phyloP scores from a whole-genome alignment of 352 stramenopile genomes.

The Elongisporangium prolatum region DNA sequence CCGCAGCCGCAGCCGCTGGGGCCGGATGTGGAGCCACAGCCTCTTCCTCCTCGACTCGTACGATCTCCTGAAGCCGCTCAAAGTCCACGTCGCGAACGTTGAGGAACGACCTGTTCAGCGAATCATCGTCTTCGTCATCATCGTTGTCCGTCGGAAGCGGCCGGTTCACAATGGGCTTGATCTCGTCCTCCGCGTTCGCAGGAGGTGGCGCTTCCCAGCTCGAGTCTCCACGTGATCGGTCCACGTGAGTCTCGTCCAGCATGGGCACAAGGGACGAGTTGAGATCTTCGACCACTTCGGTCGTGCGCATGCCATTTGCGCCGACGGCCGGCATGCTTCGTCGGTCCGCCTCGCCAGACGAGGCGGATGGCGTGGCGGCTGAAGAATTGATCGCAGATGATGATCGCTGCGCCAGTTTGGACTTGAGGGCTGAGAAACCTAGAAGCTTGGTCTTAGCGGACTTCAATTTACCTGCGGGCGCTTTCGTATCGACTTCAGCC shows the following conservation, averaged over 20 bases:
- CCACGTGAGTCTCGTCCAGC: constrained; percentile 25
- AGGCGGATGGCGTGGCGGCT: neutral
- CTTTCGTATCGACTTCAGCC: neutral
- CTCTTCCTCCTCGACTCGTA: constrained; percentile 9
- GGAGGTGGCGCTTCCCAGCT: constrained; percentile 26
- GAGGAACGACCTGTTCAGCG: constrained; percentile 40
- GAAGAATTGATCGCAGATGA: neutral
- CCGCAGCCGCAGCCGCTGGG: constrained; percentile 3
- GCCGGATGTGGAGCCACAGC: neutral
- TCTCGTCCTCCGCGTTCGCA: constrained; percentile 6
- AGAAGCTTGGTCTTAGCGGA: constrained; percentile 10
- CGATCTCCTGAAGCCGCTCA: constrained; percentile 7
- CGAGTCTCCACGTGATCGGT: constrained; percentile 30
- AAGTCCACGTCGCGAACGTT: constrained; percentile 54
- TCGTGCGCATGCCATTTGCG: neutral
- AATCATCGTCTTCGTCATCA: constrained; percentile 47
- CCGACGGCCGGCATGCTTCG: neutral
- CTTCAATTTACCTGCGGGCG: neutral
- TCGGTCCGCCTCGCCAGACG: neutral
- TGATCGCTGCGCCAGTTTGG: constrained; percentile 3
- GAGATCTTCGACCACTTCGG: neutral
- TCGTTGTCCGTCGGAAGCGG: constrained; percentile 18
- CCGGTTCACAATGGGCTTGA: constrained; percentile 12
- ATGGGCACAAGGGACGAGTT: constrained; percentile 12
- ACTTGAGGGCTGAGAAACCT: constrained; percentile 10